Percentiles rank a stretch among this genome's conserved stretches.
Evolutionary conservation across 108 stramenopile species (phyloP).

Genomic region (Craspedostauros australis): DNA sequence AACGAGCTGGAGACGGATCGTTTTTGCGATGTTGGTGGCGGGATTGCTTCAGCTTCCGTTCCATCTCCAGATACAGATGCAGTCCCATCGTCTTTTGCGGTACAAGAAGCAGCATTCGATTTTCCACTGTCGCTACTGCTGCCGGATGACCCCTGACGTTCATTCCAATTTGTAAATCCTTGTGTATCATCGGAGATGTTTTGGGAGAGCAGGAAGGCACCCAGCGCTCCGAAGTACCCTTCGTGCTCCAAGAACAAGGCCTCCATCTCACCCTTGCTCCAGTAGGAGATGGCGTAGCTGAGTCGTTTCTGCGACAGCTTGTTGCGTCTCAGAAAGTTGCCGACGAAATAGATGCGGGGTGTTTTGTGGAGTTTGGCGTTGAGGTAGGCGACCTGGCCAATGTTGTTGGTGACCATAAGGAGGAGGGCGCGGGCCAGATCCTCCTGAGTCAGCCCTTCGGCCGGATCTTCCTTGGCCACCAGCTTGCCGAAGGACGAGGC

Average conservation of each 20-base stretch:
- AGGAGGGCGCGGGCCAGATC: conserved; percentile 94
- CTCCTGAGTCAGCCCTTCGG: conserved; percentile 75
- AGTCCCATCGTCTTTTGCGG: background rate
- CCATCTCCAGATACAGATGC: background rate
- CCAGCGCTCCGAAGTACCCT: conserved; percentile 91
- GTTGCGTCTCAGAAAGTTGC: conserved; percentile 95
- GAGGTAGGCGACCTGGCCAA: conserved; percentile 95
- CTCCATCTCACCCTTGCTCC: conserved; percentile 95
- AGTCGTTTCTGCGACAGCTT: conserved; percentile 83
- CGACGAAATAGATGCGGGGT: conserved; percentile 91
- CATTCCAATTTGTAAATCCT: conserved; percentile 11
- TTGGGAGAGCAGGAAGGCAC: conserved; percentile 82
- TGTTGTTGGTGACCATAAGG: conserved; percentile 98
- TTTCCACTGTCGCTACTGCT: background rate
- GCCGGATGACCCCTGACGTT: background rate
- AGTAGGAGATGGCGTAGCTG: conserved; percentile 93
- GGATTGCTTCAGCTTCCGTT: background rate
- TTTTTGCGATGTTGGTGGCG: background rate
- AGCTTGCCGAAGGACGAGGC: conserved; percentile 99
- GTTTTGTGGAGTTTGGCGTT: conserved; percentile 89
- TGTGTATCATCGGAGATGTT: conserved; percentile 37
- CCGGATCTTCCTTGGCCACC: conserved; percentile 83
- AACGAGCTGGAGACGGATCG: background rate
- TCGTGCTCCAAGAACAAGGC: conserved; percentile 96
- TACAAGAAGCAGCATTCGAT: conserved; percentile 3